Percentiles rank a stretch among this genome's conserved stretches.
Conservation (phyloP, 106 monocot species). For the Agapanthus africanus region DNA sequence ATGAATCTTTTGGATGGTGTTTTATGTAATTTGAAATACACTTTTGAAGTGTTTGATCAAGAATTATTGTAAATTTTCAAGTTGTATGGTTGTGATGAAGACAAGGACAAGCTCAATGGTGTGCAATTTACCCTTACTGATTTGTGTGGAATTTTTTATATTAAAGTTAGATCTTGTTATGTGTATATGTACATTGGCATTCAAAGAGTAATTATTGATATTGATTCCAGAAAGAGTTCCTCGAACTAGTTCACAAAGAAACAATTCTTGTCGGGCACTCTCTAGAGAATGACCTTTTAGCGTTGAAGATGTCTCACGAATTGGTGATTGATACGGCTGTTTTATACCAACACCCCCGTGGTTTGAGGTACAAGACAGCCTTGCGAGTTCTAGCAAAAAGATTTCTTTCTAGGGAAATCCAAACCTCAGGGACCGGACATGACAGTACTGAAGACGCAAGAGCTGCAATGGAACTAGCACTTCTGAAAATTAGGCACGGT, state of each 20-base stretch:
- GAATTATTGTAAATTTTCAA: too few species aligned
- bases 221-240: constrained; percentile 66
- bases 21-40: too few species aligned
- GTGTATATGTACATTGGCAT: background rate
- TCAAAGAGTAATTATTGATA: background rate
- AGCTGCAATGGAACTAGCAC: constrained; percentile 80
- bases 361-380: constrained; percentile 42
- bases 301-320: constrained; percentile 76
- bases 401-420: constrained; percentile 72
- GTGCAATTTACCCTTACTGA: too few species aligned
- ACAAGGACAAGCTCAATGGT: too few species aligned
- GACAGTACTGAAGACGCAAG: constrained; percentile 96
- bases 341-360: constrained; percentile 53
- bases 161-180: background rate
- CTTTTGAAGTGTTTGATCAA: too few species aligned
- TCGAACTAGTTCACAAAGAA: constrained; percentile 61
- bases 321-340: constrained; percentile 90
- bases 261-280: constrained; percentile 97
- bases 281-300: constrained; percentile 94
- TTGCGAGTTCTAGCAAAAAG: constrained; percentile 58
- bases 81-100: too few species aligned
- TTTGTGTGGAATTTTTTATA: constrained; percentile 3
- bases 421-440: constrained; percentile 64
- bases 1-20: too few species aligned
- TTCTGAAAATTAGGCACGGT: constrained; percentile 80